A percentile compares a stretch with the other conserved stretches of the same genome.
These are phyloP conservation scores for Eimeria praecox DNA, from an alignment of 169 alveolate genomes.

Conservation along the genomic window DNA sequence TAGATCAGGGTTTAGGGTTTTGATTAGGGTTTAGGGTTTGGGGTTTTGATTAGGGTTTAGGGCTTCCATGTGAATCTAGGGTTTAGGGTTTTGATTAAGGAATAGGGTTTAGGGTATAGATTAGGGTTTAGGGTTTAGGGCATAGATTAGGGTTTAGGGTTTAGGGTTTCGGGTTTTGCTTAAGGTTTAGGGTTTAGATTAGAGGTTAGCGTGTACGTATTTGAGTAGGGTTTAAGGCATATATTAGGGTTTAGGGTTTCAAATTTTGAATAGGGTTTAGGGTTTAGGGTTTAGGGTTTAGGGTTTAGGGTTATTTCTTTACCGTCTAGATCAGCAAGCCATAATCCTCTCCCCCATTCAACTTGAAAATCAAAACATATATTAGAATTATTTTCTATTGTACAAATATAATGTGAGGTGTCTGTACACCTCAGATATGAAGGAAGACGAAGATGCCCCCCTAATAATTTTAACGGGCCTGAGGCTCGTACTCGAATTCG, in stretches of 20 bases:
- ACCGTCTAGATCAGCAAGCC: conserved; percentile 88
- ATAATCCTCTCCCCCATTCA: conserved; percentile 91
- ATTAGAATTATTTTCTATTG: conserved; percentile 87
- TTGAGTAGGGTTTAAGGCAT: not conserved
- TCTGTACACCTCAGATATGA: conserved; percentile 86
- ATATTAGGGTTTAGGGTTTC: not conserved
- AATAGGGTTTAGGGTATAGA: not conserved
- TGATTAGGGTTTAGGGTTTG: not conserved
- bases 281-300: not conserved
- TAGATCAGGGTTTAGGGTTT: not conserved
- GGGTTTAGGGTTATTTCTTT: not conserved
- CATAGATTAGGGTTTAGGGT: not conserved
- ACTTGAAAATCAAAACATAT: conserved; percentile 89
- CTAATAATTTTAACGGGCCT: conserved; percentile 89
- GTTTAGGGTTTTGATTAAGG: too few species aligned
- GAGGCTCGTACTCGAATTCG: conserved; percentile 86
- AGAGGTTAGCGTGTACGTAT: not conserved
- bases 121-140: not conserved
- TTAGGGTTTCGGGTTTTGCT: not conserved
- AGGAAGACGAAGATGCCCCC: conserved; percentile 90
- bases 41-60: not conserved
- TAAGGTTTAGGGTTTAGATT: not conserved
- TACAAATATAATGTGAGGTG: conserved; percentile 89
- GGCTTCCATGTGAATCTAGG: too few species aligned
- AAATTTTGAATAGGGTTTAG: not conserved